Evolutionary conservation across 257 asterid species (phyloP).

Genomic region (Perilla frutescens): DNA sequence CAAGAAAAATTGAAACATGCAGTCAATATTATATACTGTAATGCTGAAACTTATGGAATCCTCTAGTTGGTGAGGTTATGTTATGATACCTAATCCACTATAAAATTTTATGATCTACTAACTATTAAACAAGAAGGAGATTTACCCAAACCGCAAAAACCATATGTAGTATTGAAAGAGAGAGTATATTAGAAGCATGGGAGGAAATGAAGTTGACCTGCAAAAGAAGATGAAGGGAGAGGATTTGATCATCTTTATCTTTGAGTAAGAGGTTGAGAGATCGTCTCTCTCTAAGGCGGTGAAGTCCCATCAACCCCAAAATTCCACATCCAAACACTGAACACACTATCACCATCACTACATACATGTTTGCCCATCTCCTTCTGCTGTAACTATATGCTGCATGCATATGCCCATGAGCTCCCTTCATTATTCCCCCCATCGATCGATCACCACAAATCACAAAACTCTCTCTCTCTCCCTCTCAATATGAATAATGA

Average conservation of each 20-base stretch:
- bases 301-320: constrained; percentile 59
- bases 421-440: constrained; percentile 39
- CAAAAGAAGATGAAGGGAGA: constrained; percentile 59
- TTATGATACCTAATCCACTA: too few species aligned
- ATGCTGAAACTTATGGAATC: too few species aligned
- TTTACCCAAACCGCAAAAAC: too few species aligned
- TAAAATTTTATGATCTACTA: too few species aligned
- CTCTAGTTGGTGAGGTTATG: too few species aligned
- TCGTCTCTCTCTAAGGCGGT: constrained; percentile 59
- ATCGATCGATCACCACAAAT: constrained; percentile 33
- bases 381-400: constrained; percentile 44
- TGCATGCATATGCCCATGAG: constrained; percentile 35
- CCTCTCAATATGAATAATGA: constrained; percentile 29
- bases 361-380: constrained; percentile 41
- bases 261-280: constrained; percentile 50
- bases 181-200: too few species aligned
- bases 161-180: too few species aligned
- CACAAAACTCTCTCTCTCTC: constrained; percentile 24
- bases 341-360: constrained; percentile 43
- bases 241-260: constrained; percentile 56
- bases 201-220: constrained; percentile 47
- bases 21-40: too few species aligned
- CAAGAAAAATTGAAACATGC: not conserved
- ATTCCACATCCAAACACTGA: constrained; percentile 59
- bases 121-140: not conserved